Base-by-base conservation (phyloP, 169 alveolate species). In the Plasmodium relictum region DNA sequence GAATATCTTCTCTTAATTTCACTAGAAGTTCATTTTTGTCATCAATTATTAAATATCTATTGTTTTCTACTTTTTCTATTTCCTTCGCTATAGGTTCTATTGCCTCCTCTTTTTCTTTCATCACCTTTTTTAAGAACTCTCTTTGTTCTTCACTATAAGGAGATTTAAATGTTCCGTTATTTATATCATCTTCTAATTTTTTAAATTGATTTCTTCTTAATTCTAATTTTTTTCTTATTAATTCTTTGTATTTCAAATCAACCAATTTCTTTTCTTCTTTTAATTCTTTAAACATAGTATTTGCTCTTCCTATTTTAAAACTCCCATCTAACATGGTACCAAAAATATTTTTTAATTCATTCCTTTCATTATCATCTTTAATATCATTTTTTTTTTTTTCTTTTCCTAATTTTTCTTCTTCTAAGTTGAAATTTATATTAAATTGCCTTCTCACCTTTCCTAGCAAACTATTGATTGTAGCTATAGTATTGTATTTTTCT, bases 111-210 rank as follows among this genome's bases (percentile, higher is more conserved):
- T 70, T 85, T 88, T 78, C 74, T 68, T 92, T 92, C n/a, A 71
- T 14, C 18, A 92, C 56, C 6, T 89, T 73, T 20, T 62, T 72
- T 87, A 93, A 90, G 16, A 89, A 72, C 6, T 80, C 73, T 73
- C 72, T 89, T 62, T 94, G 96, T 70, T 92, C 95, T 16, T 85
- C 93, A 58, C 88, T 92, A 69, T 89, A 94, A 9, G 93, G 83
- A 8, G 83, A 71, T 92, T 90, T 85, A 58, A 45, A 69, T 20
- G 94, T 86, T 6, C 96, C 96, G 54, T 94, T 88, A 72, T 91
- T 90, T 42, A 88, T 22, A 31, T 45, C 72, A 52, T 71, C 92
- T 20, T 61, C 72, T 22, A 73, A 45, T 48, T 80, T 58, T 59
- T 80, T 80, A 71, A 80, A 69, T 68, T 80, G 90, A 7, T 80